Evolutionary conservation across 2,329 filamentous ascomycete genomes (phyloP).

Genomic region (Monilinia vaccinii-corymbosi): DNA sequence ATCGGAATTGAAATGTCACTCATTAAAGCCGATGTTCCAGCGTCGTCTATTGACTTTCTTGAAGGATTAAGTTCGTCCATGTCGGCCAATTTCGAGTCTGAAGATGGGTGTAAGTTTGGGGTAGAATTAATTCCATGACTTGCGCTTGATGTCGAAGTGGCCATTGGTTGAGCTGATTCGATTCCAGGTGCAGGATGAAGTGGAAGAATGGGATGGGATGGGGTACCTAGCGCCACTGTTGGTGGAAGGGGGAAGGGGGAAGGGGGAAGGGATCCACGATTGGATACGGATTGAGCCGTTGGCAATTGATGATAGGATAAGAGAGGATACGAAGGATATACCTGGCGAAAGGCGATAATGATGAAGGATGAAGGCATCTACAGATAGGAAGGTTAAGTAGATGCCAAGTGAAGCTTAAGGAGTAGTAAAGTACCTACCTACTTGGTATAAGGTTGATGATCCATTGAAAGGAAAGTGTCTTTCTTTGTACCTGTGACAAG

Average conservation of each 20-base stretch:
- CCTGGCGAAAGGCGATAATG: too few relatives aligned
- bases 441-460: too few relatives aligned
- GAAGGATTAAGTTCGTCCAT: not conserved
- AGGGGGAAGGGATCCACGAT: not conserved
- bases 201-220: too few relatives aligned
- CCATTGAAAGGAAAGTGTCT: too few relatives aligned
- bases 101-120: not conserved
- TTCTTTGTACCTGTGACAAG: too few relatives aligned
- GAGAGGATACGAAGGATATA: too few relatives aligned
- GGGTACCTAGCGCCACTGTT: slow-evolving; percentile 1
- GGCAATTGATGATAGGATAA: not conserved
- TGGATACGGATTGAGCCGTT: not conserved
- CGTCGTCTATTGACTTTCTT: not conserved
- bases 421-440: too few relatives aligned
- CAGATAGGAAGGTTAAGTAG: too few relatives aligned
- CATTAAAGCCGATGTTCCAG: slow-evolving; percentile 5
- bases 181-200: not conserved
- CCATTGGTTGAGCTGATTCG: not conserved
- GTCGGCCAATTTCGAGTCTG: not conserved
- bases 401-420: too few relatives aligned
- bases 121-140: not conserved
- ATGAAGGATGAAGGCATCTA: too few relatives aligned
- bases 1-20: slow-evolving; percentile 6
- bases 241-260: not conserved
- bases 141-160: not conserved